phyloP scores from a whole-genome alignment of 108 stramenopile genomes.

The Skeletonema marinoi region DNA sequence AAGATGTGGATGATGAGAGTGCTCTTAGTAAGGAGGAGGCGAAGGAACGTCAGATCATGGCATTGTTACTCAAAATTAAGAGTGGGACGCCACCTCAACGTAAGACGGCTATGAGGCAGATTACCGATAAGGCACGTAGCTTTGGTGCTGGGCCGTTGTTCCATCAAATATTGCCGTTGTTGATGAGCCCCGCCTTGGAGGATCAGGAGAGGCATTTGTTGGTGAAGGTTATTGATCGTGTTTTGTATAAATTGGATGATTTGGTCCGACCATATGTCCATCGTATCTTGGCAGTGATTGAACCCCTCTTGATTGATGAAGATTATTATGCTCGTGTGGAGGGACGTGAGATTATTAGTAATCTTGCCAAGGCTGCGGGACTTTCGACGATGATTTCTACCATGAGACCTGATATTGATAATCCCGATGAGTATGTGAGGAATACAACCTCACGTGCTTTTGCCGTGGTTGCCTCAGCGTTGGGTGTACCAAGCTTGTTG shows the following conservation, averaged over 20 bases:
- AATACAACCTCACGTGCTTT: slow-evolving; percentile 98
- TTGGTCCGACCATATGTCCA: slow-evolving; percentile 97
- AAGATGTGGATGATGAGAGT: slow-evolving; percentile 75
- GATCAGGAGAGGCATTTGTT: slow-evolving; percentile 99
- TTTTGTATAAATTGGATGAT: slow-evolving; percentile 97
- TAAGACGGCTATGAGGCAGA: slow-evolving; percentile 98
- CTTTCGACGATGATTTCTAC: slow-evolving; percentile 99
- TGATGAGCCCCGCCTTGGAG: slow-evolving; percentile 98
- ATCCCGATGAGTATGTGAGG: slow-evolving; percentile 97
- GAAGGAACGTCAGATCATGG: slow-evolving; percentile 90
- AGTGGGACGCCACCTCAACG: slow-evolving; percentile 98
- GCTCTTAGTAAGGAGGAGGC: slow-evolving; percentile 81
- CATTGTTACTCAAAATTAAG: slow-evolving; percentile 96
- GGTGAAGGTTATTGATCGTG: slow-evolving; percentile 99
- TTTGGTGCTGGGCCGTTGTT: slow-evolving; percentile 98
- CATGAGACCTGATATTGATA: slow-evolving; percentile 99
- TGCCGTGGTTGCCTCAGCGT: slow-evolving; percentile 97
- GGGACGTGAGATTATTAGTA: slow-evolving; percentile 98
- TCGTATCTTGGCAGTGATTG: slow-evolving; percentile 96
- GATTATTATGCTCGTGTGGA: slow-evolving; percentile 99
- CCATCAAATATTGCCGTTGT: slow-evolving; percentile 95
- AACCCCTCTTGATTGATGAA: slow-evolving; percentile 98
- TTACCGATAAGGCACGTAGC: slow-evolving; percentile 93
- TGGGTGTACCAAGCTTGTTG: slow-evolving; percentile 94
- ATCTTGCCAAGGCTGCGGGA: slow-evolving; percentile 99